phyloP scores from a whole-genome alignment of 2,329 filamentous ascomycete genomes.

The Fusarium falciforme region DNA sequence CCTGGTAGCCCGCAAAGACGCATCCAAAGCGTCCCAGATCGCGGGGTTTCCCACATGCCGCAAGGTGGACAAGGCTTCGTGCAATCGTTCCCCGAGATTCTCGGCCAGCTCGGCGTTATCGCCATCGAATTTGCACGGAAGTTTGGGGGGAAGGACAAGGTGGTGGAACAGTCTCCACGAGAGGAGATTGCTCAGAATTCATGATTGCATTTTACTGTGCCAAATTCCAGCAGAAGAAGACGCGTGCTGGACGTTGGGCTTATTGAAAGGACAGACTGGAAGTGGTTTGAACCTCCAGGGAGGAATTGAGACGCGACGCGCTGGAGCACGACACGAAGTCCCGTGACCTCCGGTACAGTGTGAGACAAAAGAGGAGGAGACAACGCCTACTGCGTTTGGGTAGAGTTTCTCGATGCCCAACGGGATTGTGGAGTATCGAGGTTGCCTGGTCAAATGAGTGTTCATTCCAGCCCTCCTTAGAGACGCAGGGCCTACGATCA shows the following conservation, averaged over 20 bases:
- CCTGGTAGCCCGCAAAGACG: conserved; percentile 5
- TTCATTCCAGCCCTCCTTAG: neutral
- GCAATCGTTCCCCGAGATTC: conserved; percentile 21
- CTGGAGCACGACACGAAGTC: neutral
- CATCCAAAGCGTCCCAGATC: neutral
- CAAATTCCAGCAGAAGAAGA: neutral
- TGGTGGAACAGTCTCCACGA: conserved; percentile 34
- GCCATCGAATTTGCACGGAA: conserved; percentile 17
- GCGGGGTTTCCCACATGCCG: neutral
- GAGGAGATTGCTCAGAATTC: neutral
- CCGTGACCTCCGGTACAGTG: neutral
- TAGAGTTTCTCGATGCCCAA: neutral
- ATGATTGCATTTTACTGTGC: neutral
- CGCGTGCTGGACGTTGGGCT: neutral
- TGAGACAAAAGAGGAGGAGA: neutral
- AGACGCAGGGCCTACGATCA: neutral
- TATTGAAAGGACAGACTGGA: neutral
- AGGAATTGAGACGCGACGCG: neutral
- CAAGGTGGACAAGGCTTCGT: conserved; percentile 4
- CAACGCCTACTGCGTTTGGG: neutral
- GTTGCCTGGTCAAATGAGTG: neutral
- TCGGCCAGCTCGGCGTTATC: conserved; percentile 1
- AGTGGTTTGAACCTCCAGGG: neutral
- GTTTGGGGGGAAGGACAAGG: conserved; percentile 37
- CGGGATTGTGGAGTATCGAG: neutral